These are phyloP conservation scores for Phytophthora colocasiae DNA, from an alignment of 352 stramenopile species.

Conservation along the genomic window DNA sequence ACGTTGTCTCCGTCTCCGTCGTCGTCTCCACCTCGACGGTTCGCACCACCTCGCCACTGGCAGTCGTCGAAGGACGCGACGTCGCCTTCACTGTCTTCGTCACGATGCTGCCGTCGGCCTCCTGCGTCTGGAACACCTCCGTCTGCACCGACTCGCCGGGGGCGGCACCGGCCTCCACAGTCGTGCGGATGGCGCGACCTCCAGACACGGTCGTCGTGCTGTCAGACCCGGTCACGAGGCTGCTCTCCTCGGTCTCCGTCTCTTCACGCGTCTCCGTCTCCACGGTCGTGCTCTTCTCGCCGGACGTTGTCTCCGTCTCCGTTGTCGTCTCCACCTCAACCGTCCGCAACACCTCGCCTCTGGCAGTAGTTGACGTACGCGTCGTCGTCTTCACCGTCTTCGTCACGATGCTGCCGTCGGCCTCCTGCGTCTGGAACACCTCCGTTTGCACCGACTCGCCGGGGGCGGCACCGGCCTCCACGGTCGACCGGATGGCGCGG, in stretches of 20 bases:
- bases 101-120: slow-evolving; percentile 20
- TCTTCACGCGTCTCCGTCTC: too few relatives aligned
- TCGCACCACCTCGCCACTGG: slow-evolving; percentile 16
- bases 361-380: slow-evolving; percentile 14
- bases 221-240: slow-evolving; percentile 7
- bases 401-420: slow-evolving; percentile 26
- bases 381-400: slow-evolving; percentile 30
- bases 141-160: slow-evolving; percentile 19
- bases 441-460: slow-evolving; percentile 23
- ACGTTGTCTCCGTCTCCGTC: slow-evolving; percentile 14
- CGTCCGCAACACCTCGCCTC: slow-evolving; percentile 20
- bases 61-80: slow-evolving; percentile 7
- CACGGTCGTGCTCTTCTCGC: too few relatives aligned
- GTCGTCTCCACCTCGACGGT: slow-evolving; percentile 20
- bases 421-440: slow-evolving; percentile 26
- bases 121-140: slow-evolving; percentile 19
- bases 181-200: slow-evolving; percentile 4
- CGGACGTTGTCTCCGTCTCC: too few relatives aligned
- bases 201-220: slow-evolving; percentile 6
- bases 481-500: slow-evolving; percentile 6
- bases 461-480: slow-evolving; percentile 10
- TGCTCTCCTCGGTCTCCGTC: slow-evolving; percentile 13
- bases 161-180: slow-evolving; percentile 8
- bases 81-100: slow-evolving; percentile 18
- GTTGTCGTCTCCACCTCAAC: slow-evolving; percentile 20